phyloP scores from a whole-genome alignment of 352 stramenopile species.

The Poterioochromonas sp. region DNA sequence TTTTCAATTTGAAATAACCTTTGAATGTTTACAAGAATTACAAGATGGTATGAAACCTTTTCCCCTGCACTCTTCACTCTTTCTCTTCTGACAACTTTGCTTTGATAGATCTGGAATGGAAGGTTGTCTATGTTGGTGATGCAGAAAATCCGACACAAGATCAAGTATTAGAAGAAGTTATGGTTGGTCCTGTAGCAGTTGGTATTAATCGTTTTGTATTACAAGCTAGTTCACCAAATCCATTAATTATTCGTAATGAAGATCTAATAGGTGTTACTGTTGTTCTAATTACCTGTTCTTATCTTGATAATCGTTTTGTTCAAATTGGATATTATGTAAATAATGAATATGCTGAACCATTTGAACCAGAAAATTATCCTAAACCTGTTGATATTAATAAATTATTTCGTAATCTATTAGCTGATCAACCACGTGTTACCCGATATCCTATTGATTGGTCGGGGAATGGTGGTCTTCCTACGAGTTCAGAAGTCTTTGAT shows the following conservation, averaged over 20 bases:
- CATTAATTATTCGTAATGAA: constrained; percentile 74
- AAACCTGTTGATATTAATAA: constrained; percentile 54
- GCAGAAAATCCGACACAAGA: constrained; percentile 87
- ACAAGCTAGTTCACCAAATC: constrained; percentile 70
- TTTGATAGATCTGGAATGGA: constrained; percentile 91
- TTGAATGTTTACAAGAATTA: constrained; percentile 92
- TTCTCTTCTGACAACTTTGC: background rate
- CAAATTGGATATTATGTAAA: constrained; percentile 93
- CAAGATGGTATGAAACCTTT: constrained; percentile 59
- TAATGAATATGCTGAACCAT: constrained; percentile 91
- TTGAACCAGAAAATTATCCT: constrained; percentile 49
- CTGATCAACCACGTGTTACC: constrained; percentile 87
- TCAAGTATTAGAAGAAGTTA: constrained; percentile 88
- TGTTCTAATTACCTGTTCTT: constrained; percentile 93
- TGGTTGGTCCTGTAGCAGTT: constrained; percentile 92
- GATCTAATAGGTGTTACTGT: constrained; percentile 98
- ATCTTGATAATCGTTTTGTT: constrained; percentile 92
- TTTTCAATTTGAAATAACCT: constrained; percentile 99
- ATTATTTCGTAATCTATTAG: constrained; percentile 88
- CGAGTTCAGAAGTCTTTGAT: constrained; percentile 57
- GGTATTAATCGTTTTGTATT: constrained; percentile 98
- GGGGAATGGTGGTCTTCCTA: constrained; percentile 45
- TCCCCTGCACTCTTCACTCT: background rate
- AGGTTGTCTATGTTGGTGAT: constrained; percentile 96
- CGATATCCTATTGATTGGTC: constrained; percentile 92